Conservation (phyloP, 1,284 basidiomycete species). For the Ceratobasidium sp. region DNA sequence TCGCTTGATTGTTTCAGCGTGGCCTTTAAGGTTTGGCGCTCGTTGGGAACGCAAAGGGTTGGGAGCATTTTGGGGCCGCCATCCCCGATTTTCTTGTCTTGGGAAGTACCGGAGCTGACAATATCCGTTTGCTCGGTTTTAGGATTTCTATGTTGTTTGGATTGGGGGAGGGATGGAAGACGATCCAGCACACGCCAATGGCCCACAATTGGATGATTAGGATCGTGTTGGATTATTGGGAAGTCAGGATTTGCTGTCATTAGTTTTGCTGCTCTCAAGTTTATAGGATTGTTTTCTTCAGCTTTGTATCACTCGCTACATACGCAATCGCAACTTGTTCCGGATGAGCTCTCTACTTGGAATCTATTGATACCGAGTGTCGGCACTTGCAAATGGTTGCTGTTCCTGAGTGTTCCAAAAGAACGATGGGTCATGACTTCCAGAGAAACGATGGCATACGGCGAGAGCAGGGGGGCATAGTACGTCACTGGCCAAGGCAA, state of each 20-base stretch:
- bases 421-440: not conserved
- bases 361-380: not conserved
- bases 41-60: conserved; percentile 9
- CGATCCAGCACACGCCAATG: conserved; percentile 32
- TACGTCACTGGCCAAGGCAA: not conserved
- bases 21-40: conserved; percentile 2
- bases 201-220: conserved; percentile 16
- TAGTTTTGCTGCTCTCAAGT: not conserved
- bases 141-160: conserved; percentile 42
- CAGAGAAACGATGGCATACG: conserved; percentile 16
- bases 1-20: conserved; percentile 21
- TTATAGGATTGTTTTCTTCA: conserved; percentile 3
- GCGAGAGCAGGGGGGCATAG: not conserved
- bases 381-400: not conserved
- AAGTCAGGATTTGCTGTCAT: not conserved
- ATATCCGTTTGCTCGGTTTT: conserved; percentile 28
- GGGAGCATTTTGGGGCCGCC: conserved; percentile 11
- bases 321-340: not conserved
- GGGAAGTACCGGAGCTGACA: conserved; percentile 15
- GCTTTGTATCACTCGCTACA: not conserved
- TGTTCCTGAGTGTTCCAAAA: not conserved
- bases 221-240: not conserved
- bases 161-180: conserved; percentile 41
- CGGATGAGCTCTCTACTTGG: not conserved
- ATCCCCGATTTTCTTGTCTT: not conserved